A percentile compares a stretch with the other conserved stretches of the same genome.
Evolutionary conservation across 257 asterid genomes (phyloP).

Genomic region (Galeopsis tetrahit): DNA sequence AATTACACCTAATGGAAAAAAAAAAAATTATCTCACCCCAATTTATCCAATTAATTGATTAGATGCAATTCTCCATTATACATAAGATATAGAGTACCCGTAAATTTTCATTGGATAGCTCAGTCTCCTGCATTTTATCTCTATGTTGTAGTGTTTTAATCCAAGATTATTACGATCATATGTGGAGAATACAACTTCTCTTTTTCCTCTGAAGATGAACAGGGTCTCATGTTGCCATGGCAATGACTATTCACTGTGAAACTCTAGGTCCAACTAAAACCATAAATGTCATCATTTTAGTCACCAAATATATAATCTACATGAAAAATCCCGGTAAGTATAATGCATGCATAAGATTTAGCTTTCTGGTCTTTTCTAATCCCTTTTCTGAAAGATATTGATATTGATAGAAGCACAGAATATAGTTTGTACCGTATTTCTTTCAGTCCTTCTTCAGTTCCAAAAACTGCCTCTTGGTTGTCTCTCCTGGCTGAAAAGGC

Average conservation of each 20-base stretch:
- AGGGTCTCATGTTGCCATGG: slow-evolving; percentile 10
- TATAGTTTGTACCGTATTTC: slow-evolving; percentile 70
- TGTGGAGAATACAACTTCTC: slow-evolving; percentile 4
- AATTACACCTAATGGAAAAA: slow-evolving; percentile 8
- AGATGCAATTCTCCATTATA: neutral
- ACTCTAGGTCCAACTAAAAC: neutral
- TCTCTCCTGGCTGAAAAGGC: slow-evolving; percentile 96
- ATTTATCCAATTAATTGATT: neutral
- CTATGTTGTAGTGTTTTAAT: neutral
- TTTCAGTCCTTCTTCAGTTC: slow-evolving; percentile 97
- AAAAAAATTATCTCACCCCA: neutral
- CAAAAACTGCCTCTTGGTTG: slow-evolving; percentile 98
- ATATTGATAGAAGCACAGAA: slow-evolving; percentile 18
- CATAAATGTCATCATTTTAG: slow-evolving; percentile 6
- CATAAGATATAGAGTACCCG: neutral
- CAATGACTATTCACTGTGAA: neutral
- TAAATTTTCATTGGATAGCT: neutral
- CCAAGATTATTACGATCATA: neutral
- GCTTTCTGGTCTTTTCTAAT: neutral
- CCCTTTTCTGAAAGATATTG: slow-evolving; percentile 19
- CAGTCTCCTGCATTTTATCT: slow-evolving; percentile 8
- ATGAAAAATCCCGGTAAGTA: neutral
- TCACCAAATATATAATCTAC: neutral
- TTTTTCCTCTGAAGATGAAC: slow-evolving; percentile 23
- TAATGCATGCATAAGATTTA: slow-evolving; percentile 12